Evolutionary conservation across 129 eudicot species (phyloP).

Genomic region (Deinandra increscens): DNA sequence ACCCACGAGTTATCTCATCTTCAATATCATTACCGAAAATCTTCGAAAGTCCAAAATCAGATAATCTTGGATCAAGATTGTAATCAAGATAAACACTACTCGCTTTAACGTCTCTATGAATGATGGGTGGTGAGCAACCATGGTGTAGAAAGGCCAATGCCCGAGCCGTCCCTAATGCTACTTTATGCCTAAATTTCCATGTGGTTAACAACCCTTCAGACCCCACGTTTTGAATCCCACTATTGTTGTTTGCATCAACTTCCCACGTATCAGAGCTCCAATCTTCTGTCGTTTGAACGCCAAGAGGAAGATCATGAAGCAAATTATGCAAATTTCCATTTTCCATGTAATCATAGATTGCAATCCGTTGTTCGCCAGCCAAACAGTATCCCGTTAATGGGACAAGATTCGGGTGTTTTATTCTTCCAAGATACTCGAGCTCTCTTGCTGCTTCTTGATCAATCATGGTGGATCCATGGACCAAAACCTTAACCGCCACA

Average conservation of each 20-base stretch:
- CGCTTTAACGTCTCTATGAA: conserved; percentile 76
- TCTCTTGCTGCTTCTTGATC: conserved; percentile 89
- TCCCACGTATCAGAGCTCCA: conserved; percentile 88
- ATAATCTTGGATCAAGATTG: conserved; percentile 71
- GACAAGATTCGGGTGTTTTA: conserved; percentile 82
- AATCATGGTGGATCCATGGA: conserved; percentile 76
- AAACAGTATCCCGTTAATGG: conserved; percentile 83
- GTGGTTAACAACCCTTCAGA: conserved; percentile 59
- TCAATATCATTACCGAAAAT: conserved; percentile 63
- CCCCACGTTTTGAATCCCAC: conserved; percentile 55
- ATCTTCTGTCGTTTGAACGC: conserved; percentile 65
- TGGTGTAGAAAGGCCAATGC: conserved; percentile 89
- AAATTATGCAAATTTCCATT: conserved; percentile 78
- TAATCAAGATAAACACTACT: conserved; percentile 76
- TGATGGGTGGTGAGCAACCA: conserved; percentile 75
- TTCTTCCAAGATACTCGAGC: conserved; percentile 79
- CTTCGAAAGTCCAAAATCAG: conserved; percentile 80
- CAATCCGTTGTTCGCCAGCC: conserved; percentile 84
- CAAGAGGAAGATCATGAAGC: conserved; percentile 79
- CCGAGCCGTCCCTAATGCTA: conserved; percentile 86
- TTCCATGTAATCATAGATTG: conserved; percentile 81
- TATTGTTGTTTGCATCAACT: conserved; percentile 31
- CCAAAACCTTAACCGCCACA: conserved; percentile 79
- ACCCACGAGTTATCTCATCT: conserved; percentile 70
- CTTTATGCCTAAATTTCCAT: conserved; percentile 69